phyloP scores from a whole-genome alignment of 805 yeast genomes.

The Wickerhamiella lipophila region DNA sequence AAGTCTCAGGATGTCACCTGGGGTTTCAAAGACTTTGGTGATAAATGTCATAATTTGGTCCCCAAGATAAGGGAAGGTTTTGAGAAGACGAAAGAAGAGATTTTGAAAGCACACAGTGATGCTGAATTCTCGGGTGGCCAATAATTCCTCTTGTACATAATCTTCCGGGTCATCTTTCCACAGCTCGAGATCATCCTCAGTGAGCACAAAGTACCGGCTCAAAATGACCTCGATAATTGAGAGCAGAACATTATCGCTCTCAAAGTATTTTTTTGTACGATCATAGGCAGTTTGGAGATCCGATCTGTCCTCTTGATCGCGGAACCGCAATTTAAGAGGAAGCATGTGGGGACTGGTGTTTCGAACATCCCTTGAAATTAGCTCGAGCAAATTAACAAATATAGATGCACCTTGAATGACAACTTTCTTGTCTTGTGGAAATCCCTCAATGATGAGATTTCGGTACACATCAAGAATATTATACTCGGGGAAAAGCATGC shows the following conservation, averaged over 20 bases:
- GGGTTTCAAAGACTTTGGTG: constrained; percentile 29
- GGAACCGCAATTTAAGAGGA: constrained; percentile 34
- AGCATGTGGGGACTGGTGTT: constrained; percentile 10
- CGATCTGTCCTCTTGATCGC: constrained; percentile 49
- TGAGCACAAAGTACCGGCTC: constrained; percentile 57
- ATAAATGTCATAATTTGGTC: constrained; percentile 47
- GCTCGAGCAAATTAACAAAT: constrained; percentile 49
- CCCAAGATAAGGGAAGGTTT: constrained; percentile 46
- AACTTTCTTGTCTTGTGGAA: constrained; percentile 43
- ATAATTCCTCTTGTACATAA: constrained; percentile 71
- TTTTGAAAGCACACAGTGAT: constrained; percentile 79
- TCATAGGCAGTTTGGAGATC: constrained; percentile 49
- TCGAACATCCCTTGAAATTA: constrained; percentile 21
- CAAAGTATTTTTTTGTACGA: constrained; percentile 38
- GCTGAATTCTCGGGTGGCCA: constrained; percentile 57
- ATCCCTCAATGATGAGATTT: constrained; percentile 42
- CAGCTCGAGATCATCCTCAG: constrained; percentile 62
- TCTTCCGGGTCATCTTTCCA: constrained; percentile 89
- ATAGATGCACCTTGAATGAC: constrained; percentile 47
- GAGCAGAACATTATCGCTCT: constrained; percentile 44
- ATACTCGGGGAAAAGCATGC: constrained; percentile 50
- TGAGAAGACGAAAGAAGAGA: constrained; percentile 62
- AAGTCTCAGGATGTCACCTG: constrained; percentile 45
- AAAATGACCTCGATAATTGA: constrained; percentile 56
- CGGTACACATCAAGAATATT: constrained; percentile 51